phyloP scores from a whole-genome alignment of 352 stramenopile species.

The Phytopythium ostracodes region DNA sequence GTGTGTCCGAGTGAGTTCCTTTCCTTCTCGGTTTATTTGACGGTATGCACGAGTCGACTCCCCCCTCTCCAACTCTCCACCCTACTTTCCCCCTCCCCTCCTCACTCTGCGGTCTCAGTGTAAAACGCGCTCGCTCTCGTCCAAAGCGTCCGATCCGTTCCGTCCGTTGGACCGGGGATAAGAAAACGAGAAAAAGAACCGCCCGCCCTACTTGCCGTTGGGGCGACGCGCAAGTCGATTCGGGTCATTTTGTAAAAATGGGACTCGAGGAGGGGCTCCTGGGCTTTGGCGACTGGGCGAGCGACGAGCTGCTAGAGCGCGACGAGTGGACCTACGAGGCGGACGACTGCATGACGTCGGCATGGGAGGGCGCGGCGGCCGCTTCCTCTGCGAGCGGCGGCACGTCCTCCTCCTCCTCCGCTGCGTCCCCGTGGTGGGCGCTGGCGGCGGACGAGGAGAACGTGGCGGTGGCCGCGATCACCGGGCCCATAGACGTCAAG shows the following conservation, averaged over 20 bases:
- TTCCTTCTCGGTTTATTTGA: too few relatives aligned
- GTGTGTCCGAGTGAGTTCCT: too few relatives aligned
- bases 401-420: not conserved
- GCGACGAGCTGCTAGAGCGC: constrained; percentile 7
- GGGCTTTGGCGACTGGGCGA: constrained; percentile 1
- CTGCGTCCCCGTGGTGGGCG: constrained; percentile 5
- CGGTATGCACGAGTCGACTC: too few relatives aligned
- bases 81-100: too few relatives aligned
- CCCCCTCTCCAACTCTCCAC: too few relatives aligned
- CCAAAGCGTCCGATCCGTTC: not conserved
- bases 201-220: not conserved
- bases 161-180: too few relatives aligned
- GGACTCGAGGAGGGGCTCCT: constrained; percentile 2
- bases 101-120: not conserved
- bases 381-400: not conserved
- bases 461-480: constrained; percentile 3
- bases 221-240: not conserved
- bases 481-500: not conserved
- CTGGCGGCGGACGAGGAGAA: constrained; percentile 5
- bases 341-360: constrained; percentile 7
- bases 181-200: not conserved
- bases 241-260: not conserved
- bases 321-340: not conserved
- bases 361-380: not conserved
- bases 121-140: not conserved